Conservation (phyloP, 805 yeast species). For the Lipomyces oligophaga region DNA sequence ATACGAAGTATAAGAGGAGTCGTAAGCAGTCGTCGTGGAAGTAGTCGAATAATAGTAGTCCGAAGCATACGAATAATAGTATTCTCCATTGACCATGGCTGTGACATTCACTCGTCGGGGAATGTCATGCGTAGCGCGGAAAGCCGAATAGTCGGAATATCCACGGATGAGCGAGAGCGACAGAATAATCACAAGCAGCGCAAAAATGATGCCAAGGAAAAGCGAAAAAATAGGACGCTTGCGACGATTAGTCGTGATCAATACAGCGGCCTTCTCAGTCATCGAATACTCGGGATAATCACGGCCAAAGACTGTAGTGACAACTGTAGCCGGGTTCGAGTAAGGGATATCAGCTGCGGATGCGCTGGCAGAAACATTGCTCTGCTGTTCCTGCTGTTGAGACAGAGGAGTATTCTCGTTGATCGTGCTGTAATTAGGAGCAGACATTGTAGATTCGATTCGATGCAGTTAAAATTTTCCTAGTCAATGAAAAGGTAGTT, state of each 20-base stretch:
- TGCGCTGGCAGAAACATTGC: slow-evolving; percentile 1
- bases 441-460: slow-evolving; percentile 16
- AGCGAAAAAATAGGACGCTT: slow-evolving; percentile 27
- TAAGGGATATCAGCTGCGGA: slow-evolving; percentile 14
- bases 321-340: slow-evolving; percentile 11
- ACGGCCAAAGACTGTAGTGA: slow-evolving; percentile 24
- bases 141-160: slow-evolving; percentile 24
- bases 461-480: no score
- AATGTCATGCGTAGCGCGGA: slow-evolving; percentile 22
- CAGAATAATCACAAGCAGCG: slow-evolving; percentile 21
- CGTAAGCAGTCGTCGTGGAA: background rate
- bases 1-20: background rate
- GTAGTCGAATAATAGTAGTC: slow-evolving; percentile 6
- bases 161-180: slow-evolving; percentile 25
- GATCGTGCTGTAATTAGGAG: slow-evolving; percentile 19
- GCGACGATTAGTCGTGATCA: slow-evolving; percentile 26
- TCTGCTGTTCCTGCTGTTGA: background rate
- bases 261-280: slow-evolving; percentile 26
- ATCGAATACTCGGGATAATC: slow-evolving; percentile 18
- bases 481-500: no score
- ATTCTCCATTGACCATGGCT: slow-evolving; percentile 23
- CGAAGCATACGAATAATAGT: slow-evolving; percentile 17
- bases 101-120: slow-evolving; percentile 28
- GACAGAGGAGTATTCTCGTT: slow-evolving; percentile 20
- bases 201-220: slow-evolving; percentile 20